These are phyloP conservation scores for Trichoderma erinaceum DNA, from an alignment of 495 filamentous ascomycete species.

Conservation along the genomic window DNA sequence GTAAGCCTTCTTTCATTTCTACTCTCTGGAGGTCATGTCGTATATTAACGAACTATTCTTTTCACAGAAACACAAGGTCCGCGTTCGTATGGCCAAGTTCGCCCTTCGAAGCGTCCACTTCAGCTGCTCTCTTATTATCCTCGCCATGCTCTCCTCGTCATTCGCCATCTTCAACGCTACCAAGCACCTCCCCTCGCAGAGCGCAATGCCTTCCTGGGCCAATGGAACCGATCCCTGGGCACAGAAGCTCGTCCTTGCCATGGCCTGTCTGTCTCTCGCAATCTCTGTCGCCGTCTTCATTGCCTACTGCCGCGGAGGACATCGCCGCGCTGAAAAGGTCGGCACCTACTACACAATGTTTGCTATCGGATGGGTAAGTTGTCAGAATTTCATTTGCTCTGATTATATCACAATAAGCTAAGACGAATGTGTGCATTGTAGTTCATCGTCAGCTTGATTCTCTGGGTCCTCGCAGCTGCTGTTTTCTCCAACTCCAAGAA, in stretches of 20 bases:
- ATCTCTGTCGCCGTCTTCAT: constrained; percentile 76
- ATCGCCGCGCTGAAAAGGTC: constrained; percentile 81
- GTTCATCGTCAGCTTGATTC: constrained; percentile 87
- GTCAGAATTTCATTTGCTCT: background rate
- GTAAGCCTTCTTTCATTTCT: constrained; percentile 46
- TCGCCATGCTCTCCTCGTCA: constrained; percentile 76
- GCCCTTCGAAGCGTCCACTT: constrained; percentile 91
- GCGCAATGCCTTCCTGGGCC: constrained; percentile 79
- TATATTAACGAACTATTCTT: background rate
- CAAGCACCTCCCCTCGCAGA: constrained; percentile 62
- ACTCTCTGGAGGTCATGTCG: background rate
- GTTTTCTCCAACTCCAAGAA: constrained; percentile 71
- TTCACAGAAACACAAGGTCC: constrained; percentile 77
- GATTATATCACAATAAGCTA: background rate
- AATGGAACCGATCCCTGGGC: constrained; percentile 75
- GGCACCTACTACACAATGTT: constrained; percentile 92
- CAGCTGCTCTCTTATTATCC: constrained; percentile 89
- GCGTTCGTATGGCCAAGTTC: constrained; percentile 90
- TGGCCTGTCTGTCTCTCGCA: constrained; percentile 72
- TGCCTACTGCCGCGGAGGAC: constrained; percentile 83
- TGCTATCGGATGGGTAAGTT: constrained; percentile 63
- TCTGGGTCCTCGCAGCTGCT: constrained; percentile 86
- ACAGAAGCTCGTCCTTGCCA: constrained; percentile 71
- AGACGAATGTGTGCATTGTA: background rate
- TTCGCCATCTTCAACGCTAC: constrained; percentile 89